Evolutionary conservation across 2,329 filamentous ascomycete genomes (phyloP), one percentile per base, ranked within the genome.

Genomic region (Didymella sp.): DNA sequence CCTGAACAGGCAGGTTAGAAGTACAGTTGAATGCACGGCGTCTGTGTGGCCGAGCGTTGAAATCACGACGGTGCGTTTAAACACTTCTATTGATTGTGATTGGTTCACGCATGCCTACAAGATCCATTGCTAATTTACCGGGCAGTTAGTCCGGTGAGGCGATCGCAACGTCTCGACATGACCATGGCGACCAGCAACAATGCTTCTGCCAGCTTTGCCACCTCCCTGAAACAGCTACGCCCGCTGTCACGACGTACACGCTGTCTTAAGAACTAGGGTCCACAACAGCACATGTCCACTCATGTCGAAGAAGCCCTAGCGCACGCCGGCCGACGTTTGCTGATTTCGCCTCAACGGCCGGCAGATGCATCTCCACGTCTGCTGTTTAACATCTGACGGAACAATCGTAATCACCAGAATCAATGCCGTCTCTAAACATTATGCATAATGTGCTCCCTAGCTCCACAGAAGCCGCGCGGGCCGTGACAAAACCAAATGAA

Each of bases 181-280:
- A 43, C 28, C 42, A 30, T 40, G 9, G 22, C n/a, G 21, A 47
- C 28, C 9, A 24, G 24, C 22, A 31, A 35, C 27, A n/a, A 27
- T 24, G 48, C 48, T 51, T 43, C 30, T 47, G 28, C 45, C 30
- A 38, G 21, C 44, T 51, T 61, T 59, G 55, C 53, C 64, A 68
- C 62, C 64, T 68, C 58, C 66, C 64, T 62, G 56, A 63, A 59
- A 42, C 38, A 61, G 60, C 28, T 47, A 51, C 58, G 41, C 21
- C 52, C 51, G 35, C 35, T 51, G 28, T 48, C 54, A 44, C 30
- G 17, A 24, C 30, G 30, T 41, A 57, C 24, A 37, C 43, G 37
- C 43, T 27, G 37, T 45, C 19, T 38, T 44, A 33, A 52, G 48
- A 28, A n/a, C 48, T n/a, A 30, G 54, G 43, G 11, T 40, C 33